phyloP scores from a whole-genome alignment of 805 yeast genomes.

The Yamadazyma ubonensis region DNA sequence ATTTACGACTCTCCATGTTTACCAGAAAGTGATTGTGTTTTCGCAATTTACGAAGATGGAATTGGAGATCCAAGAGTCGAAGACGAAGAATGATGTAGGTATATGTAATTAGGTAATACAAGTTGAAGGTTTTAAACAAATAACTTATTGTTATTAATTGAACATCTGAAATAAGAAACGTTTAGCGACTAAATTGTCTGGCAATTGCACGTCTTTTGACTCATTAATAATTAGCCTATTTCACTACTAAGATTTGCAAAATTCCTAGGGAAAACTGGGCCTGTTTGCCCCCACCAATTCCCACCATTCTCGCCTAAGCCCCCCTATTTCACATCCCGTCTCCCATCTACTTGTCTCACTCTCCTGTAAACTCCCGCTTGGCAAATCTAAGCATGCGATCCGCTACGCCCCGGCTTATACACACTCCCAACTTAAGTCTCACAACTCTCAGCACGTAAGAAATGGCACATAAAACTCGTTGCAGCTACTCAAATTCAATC shows the following conservation, averaged over 20 bases:
- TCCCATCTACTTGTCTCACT: no score
- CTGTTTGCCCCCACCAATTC: no score
- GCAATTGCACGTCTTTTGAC: background rate
- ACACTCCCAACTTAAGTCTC: background rate
- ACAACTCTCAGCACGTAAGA: background rate
- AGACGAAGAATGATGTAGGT: constrained; percentile 36
- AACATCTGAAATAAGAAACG: background rate
- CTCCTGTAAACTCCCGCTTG: no score
- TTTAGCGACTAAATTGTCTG: background rate
- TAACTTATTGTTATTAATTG: background rate
- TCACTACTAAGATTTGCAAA: no score
- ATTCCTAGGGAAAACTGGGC: no score
- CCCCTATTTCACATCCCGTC: no score
- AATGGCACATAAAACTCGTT: no score
- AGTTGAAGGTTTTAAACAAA: no score
- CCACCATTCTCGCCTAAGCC: no score
- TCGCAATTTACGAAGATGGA: constrained; percentile 96
- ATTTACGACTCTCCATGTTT: constrained; percentile 95
- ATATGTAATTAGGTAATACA: background rate
- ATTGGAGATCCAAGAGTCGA: constrained; percentile 92
- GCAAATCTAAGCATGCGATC: background rate
- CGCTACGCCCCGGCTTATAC: background rate
- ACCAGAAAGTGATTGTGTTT: constrained; percentile 92
- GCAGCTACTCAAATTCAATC: no score
- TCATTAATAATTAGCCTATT: background rate